Conservation (phyloP, 805 yeast species). For the Suhomyces pyralidae region DNA sequence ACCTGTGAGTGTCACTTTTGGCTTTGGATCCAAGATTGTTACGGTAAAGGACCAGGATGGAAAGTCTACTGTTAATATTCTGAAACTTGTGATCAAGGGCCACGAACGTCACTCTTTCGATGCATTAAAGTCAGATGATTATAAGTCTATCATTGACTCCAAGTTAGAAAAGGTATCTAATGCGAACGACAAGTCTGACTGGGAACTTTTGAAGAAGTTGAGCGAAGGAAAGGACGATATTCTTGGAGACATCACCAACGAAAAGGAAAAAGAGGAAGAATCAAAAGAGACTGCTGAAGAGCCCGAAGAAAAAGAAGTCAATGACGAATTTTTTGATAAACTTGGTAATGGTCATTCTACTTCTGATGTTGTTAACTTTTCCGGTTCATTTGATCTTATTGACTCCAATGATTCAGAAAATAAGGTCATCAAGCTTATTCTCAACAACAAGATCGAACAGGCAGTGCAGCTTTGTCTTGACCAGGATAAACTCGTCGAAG, state of each 20-base stretch:
- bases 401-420: constrained; percentile 35
- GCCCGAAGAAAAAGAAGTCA: neutral
- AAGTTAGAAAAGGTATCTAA: constrained; percentile 37
- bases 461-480: constrained; percentile 70
- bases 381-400: constrained; percentile 50
- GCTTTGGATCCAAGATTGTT: constrained; percentile 90
- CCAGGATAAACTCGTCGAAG: constrained; percentile 67
- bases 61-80: constrained; percentile 41
- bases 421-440: constrained; percentile 42
- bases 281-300: neutral
- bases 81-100: constrained; percentile 40
- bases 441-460: constrained; percentile 57
- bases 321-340: constrained; percentile 33
- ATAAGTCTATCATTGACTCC: constrained; percentile 51
- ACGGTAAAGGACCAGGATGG: constrained; percentile 43
- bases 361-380: constrained; percentile 37
- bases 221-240: constrained; percentile 50
- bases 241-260: constrained; percentile 30
- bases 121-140: constrained; percentile 58
- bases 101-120: constrained; percentile 31
- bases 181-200: constrained; percentile 52
- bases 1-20: constrained; percentile 76
- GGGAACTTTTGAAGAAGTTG: constrained; percentile 59
- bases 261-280: constrained; percentile 1
- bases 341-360: constrained; percentile 24